Base-by-base conservation (phyloP, 805 yeast genomes). In the Tetrapisispora fleetii region DNA sequence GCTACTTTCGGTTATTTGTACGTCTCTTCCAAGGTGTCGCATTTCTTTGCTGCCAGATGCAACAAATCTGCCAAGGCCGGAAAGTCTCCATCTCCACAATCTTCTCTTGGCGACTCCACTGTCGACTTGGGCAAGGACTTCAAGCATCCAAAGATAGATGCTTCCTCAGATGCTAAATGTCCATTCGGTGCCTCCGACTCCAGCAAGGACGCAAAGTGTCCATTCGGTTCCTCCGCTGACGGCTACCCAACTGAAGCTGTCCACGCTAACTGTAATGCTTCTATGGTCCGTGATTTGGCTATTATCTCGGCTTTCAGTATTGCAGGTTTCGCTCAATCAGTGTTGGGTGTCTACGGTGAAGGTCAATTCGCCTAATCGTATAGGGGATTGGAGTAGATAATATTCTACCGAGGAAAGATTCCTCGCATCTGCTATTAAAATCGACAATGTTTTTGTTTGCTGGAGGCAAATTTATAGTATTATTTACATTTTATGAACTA, bases 261-360 rank as follows among this genome's bases (percentile, higher is more conserved):
- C 19, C 41, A 45, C 10, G 36, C 37, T 17, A 21, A 45, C 41
- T 42, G 46, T 43, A 41, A 40, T 19, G 10, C 43, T 11, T 36
- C 47, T 19, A 51, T 58, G 22, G 49, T 53, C 13, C 52, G 45
- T 21, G 58, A 60, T 43, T 41, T 62, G 22, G 18, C 53, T 1
- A 10, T 58, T 4, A 51, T 55, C 8, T 48, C 62, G 2, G 41
- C 48, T 19, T 48, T 54, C 18, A 50, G 59, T 11, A 50, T 52
- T 2, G 52, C 54, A 10, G 65, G 60, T 11, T 57, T 62, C 27
- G 53, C 55, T 8, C 58, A 63, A 41, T 57, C 67, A 21, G 59
- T 64, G 8, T 37, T 65, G 16, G 69, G 69, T 11, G 40, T 65
- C 22, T 62, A 64, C 49, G 69, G 69, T 18, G 69, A 65, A 43